Base-by-base conservation (phyloP, 768 basidiomycete species). In the Tephrocybe sp. region DNA sequence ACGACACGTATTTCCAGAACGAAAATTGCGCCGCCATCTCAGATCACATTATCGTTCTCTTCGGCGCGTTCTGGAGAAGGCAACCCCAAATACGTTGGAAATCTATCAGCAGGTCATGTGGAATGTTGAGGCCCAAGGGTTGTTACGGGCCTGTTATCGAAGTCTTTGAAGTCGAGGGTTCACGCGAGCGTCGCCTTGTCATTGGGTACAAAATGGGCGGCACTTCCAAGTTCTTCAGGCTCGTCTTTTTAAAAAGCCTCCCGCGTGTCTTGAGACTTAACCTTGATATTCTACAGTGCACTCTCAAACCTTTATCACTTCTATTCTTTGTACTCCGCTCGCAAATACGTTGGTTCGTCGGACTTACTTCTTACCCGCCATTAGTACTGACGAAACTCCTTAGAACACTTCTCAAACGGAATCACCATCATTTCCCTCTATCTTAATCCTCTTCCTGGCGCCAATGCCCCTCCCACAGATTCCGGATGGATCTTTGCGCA, bases 401-500 rank as follows among this genome's bases (percentile, higher is more conserved):
- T 47, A 82, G 95, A 99, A 69, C 94, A 98, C 77, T 98, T 99
- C 75, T 80, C 88, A 53, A 98, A 98, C 60, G 95, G 97, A 11
- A 74, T 98, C 57, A 95, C 94, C 44, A 93, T 97, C 61, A 88
- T 97, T 68, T 94, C 88, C 19, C 74, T 97, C 40, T 98, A 99
- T 75, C 85, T 98, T 56, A 93, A 93, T 63, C 94, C 94, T 2
- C 77, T 92, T 23, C 93, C 94, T 25, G 75, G 81, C 57, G 74
- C 82, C 23, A 78, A 76, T 52, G 87, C 84, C 2, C 86, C 91
- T 56, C 95, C 95, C 3, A 97, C 47, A 86, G 94, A 98, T 65
- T 92, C 84, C 57, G 97, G 92, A 24, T 98, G 94, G 94, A 83
- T 98, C 60, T 98, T 99, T 62, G 93, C 94, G 3, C 94, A 97